Evolutionary conservation across 768 basidiomycete genomes (phyloP).

Genomic region (Boletus tylopilopsis): DNA sequence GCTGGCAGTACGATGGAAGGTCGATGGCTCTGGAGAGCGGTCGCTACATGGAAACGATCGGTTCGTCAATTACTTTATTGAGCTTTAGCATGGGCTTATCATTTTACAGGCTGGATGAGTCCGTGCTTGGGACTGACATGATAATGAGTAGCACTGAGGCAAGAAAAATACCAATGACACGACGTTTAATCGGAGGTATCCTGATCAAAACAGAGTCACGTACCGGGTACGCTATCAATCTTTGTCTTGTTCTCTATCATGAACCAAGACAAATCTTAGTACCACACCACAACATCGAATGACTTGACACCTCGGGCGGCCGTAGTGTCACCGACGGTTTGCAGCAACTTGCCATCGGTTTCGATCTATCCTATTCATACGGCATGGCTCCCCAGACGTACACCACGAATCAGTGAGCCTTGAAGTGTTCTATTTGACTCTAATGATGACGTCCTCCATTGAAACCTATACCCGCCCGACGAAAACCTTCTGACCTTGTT

Average conservation of each 20-base stretch:
- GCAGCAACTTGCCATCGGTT: slow-evolving; percentile 46
- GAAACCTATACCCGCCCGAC: slow-evolving; percentile 60
- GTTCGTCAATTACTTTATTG: slow-evolving; percentile 34
- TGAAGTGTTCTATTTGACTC: neutral
- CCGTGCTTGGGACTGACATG: slow-evolving; percentile 12
- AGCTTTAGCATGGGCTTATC: neutral
- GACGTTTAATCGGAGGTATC: slow-evolving; percentile 65
- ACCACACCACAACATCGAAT: slow-evolving; percentile 55
- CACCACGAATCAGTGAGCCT: slow-evolving; percentile 54
- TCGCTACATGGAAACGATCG: slow-evolving; percentile 93
- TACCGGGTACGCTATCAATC: slow-evolving; percentile 48
- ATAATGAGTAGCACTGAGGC: neutral
- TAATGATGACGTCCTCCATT: slow-evolving; percentile 18
- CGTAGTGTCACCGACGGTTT: slow-evolving; percentile 52
- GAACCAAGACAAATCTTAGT: slow-evolving; percentile 37
- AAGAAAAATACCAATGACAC: slow-evolving; percentile 44
- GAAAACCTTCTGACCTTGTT: slow-evolving; percentile 59
- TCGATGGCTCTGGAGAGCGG: slow-evolving; percentile 65
- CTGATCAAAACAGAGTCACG: slow-evolving; percentile 76
- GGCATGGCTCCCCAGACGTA: slow-evolving; percentile 78
- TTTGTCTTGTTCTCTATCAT: neutral
- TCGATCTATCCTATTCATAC: slow-evolving; percentile 59
- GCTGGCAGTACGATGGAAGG: slow-evolving; percentile 22
- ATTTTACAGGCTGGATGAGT: slow-evolving; percentile 58
- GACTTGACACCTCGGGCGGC: slow-evolving; percentile 62